Evolutionary conservation across 2,329 filamentous ascomycete species (phyloP), one percentile per base, ranked within the genome.

Genomic region (Verticillium nubilum): DNA sequence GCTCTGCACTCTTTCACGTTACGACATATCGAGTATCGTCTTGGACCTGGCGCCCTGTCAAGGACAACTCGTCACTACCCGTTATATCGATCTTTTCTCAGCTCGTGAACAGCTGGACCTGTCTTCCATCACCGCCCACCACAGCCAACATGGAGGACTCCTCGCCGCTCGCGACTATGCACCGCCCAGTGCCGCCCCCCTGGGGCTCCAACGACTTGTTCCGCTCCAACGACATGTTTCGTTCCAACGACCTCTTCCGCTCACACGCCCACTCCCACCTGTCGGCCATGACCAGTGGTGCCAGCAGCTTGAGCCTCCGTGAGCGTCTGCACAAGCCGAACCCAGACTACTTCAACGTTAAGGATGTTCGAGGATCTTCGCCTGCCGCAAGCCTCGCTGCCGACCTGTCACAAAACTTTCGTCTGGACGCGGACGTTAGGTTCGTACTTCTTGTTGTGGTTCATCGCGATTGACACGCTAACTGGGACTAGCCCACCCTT

Each of bases 351-450:
- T 96, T 98, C 78, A 87, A 83, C 68, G 75, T 90, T 68, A 92
- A 91, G 71, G 84, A 89, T 57, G 80, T 91, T 68, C 86, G 86
- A 66, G 91, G 92, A 55, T 96, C 93, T 23, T 99, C 95, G 59
- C 95, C 95, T 5, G 93, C 92, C 35, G 87, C 92, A 57, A 96
- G 91, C 70, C 80, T 99, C 67, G 94, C 93, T 50, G 93, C 92
- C 63, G 95, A 99, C 76, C 83, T 98, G 68, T 97, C 93, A 60
- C 92, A 97, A 72, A 99, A 98, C 79, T 96, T 98, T 73, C 90
- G 94, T 72, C 90, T 98, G 73, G 93, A 97, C 75, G 92, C 77
- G 62, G 81, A 86, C 59, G 74, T 89, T 70, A 97, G 93, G 94
- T 97, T 80, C 67, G 83, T 78, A 62, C 63, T 63, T 63, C 58